Percentiles rank a stretch among this genome's conserved stretches.
phyloP scores from a whole-genome alignment of 495 filamentous ascomycete species.

The Penicillium antarcticum region DNA sequence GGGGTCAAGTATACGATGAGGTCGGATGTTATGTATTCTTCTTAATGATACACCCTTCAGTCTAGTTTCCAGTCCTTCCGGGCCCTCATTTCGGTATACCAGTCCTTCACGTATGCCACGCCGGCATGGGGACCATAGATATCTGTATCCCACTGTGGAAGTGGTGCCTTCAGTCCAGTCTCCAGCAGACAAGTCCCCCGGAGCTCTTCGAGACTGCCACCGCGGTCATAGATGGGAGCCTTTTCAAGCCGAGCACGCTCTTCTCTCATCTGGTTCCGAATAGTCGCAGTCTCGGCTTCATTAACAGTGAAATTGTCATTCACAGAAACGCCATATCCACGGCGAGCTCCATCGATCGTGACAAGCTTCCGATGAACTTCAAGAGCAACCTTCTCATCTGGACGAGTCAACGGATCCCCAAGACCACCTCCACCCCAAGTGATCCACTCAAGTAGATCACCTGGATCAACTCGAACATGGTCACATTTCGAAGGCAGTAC shows the following conservation, averaged over 20 bases:
- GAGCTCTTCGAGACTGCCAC: conserved; percentile 33
- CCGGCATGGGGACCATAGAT: conserved; percentile 33
- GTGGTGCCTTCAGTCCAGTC: conserved; percentile 33
- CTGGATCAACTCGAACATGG: conserved; percentile 44
- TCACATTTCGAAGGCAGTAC: conserved; percentile 45
- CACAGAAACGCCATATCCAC: conserved; percentile 42
- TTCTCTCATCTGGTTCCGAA: conserved; percentile 26
- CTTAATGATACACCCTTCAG: too few relatives aligned
- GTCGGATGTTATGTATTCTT: conserved; percentile 70
- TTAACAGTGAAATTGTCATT: conserved; percentile 27
- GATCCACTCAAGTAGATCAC: conserved; percentile 50
- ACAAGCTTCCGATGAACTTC: conserved; percentile 47
- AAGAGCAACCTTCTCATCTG: conserved; percentile 40
- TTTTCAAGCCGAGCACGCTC: conserved; percentile 11
- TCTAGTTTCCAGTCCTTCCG: conserved; percentile 19
- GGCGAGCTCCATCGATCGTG: conserved; percentile 40
- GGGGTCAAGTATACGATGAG: conserved; percentile 77
- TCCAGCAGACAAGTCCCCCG: conserved; percentile 31
- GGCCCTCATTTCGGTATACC: conserved; percentile 26
- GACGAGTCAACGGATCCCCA: conserved; percentile 46
- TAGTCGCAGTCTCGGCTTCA: conserved; percentile 24
- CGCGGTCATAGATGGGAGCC: conserved; percentile 33
- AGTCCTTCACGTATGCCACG: conserved; percentile 31
- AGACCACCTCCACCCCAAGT: conserved; percentile 52
- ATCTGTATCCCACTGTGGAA: conserved; percentile 34